These are phyloP conservation scores for Paraurostyla sp. DNA, from an alignment of 73 alveolate genomes.

Conservation along the genomic window DNA sequence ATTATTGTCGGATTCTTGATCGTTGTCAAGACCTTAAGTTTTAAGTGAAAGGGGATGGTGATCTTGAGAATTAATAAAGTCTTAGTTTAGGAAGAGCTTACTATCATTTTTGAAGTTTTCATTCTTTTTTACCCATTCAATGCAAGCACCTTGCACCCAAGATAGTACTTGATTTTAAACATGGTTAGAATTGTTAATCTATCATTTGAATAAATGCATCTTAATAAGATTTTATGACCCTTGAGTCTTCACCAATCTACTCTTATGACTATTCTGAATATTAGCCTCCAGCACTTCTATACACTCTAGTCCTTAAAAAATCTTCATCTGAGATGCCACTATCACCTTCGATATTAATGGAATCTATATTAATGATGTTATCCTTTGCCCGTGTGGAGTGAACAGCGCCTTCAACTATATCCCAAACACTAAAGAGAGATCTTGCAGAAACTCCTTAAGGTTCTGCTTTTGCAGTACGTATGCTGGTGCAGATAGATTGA, in stretches of 20 bases:
- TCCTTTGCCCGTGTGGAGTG: background rate
- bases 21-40: too few relatives aligned
- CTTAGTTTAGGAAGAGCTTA: background rate
- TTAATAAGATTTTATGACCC: too few relatives aligned
- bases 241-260: too few relatives aligned
- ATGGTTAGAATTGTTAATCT: background rate
- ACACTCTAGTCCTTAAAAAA: background rate
- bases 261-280: too few relatives aligned
- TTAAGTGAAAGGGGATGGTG: too few relatives aligned
- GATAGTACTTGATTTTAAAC: background rate
- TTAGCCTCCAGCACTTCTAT: too few relatives aligned
- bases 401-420: background rate
- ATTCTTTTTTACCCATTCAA: conserved; percentile 40
- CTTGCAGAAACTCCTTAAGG: background rate
- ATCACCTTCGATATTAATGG: background rate
- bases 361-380: background rate
- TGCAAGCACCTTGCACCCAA: conserved; percentile 41
- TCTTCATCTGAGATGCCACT: background rate
- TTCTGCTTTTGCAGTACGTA: background rate
- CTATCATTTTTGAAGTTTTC: conserved; percentile 20
- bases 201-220: background rate
- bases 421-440: background rate
- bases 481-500: background rate
- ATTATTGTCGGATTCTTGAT: too few relatives aligned
- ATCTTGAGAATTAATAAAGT: too few relatives aligned